These are phyloP conservation scores for Adenanthera pavonina DNA, from an alignment of 306 rosid genomes.

Conservation along the genomic window DNA sequence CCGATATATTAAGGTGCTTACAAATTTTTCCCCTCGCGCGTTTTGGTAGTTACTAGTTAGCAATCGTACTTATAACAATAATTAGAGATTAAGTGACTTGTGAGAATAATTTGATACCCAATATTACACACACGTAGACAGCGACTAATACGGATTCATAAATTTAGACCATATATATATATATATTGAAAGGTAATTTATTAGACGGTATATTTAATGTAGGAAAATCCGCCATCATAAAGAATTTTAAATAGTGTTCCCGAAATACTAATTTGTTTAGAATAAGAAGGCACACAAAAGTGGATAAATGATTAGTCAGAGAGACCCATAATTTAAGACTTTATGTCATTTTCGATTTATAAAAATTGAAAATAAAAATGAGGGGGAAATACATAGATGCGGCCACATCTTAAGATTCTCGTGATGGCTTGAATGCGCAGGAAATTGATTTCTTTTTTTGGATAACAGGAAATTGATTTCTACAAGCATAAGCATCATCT, in stretches of 20 bases:
- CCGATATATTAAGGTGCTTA: too few relatives aligned
- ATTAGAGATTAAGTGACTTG: too few relatives aligned
- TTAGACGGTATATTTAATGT: too few relatives aligned
- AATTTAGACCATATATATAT: too few relatives aligned
- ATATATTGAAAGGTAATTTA: too few relatives aligned
- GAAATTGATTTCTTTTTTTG: slow-evolving; percentile 70
- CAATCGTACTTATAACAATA: too few relatives aligned
- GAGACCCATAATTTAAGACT: slow-evolving; percentile 48
- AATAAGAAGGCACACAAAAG: slow-evolving; percentile 45
- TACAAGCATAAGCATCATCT: slow-evolving; percentile 78
- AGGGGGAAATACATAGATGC: background rate
- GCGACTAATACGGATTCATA: too few relatives aligned
- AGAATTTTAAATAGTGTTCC: slow-evolving; percentile 47
- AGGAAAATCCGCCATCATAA: slow-evolving; percentile 44
- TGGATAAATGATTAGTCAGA: slow-evolving; percentile 47
- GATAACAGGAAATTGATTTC: slow-evolving; percentile 75
- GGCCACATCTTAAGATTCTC: slow-evolving; percentile 61
- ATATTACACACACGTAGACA: too few relatives aligned
- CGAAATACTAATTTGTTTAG: slow-evolving; percentile 4
- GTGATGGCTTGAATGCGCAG: slow-evolving; percentile 74
- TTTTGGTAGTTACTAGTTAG: too few relatives aligned
- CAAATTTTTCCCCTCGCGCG: too few relatives aligned
- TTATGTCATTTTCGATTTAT: slow-evolving; percentile 67
- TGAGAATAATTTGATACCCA: too few relatives aligned
- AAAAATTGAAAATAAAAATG: slow-evolving; percentile 29